phyloP scores from a whole-genome alignment of 306 rosid genomes.

The Casuarina cunninghamiana region DNA sequence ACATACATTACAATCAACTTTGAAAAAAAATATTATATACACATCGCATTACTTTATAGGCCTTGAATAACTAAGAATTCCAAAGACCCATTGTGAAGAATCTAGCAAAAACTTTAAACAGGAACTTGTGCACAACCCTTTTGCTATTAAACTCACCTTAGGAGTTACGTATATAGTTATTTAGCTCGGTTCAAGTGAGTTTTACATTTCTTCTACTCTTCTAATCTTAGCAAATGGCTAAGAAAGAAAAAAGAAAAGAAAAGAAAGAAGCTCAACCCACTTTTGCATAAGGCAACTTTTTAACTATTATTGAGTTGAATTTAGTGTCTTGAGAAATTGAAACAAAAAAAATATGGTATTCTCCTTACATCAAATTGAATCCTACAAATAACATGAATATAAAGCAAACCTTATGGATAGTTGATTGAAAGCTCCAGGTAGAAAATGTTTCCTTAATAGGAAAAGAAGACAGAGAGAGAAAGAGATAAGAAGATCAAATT shows the following conservation, averaged over 20 bases:
- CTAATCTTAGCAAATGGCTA: background rate
- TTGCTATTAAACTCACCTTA: constrained; percentile 1
- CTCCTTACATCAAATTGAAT: background rate
- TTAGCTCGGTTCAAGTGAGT: background rate
- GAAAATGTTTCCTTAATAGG: background rate
- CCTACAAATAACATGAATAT: background rate
- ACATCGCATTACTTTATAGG: background rate
- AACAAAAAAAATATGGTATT: background rate
- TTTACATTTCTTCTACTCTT: background rate
- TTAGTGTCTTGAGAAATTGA: background rate
- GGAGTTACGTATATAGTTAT: background rate
- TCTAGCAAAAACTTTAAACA: background rate
- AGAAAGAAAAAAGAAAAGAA: background rate
- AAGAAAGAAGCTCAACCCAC: background rate
- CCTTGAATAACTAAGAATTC: background rate
- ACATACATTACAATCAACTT: no score
- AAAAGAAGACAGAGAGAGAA: no score
- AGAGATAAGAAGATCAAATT: no score
- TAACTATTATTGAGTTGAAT: background rate
- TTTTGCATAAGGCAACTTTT: background rate
- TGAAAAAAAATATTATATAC: background rate
- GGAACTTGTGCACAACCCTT: background rate
- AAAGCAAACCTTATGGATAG: background rate
- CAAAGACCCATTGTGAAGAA: background rate
- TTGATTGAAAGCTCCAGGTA: background rate